A percentile compares a stretch with the other conserved stretches of the same genome.
Conservation (phyloP, 1,284 basidiomycete species). For the Omphalotus olearius region DNA sequence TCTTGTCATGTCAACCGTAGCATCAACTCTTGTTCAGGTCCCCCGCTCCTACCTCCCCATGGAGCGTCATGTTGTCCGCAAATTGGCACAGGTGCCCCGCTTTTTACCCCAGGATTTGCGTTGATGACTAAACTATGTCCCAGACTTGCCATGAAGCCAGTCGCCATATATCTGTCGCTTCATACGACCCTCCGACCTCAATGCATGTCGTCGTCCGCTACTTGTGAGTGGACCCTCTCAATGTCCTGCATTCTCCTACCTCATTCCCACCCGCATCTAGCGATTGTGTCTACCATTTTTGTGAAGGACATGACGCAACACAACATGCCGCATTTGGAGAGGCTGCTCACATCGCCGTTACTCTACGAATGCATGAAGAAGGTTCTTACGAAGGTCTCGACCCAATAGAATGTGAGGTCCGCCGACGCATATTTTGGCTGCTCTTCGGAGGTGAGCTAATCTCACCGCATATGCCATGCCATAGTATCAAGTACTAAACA, state of each 20-base stretch:
- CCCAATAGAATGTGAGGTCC: slow-evolving; percentile 80
- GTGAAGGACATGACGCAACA: slow-evolving; percentile 83
- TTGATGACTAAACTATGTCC: slow-evolving; percentile 16
- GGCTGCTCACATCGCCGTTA: slow-evolving; percentile 76
- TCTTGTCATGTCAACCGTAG: slow-evolving; percentile 80
- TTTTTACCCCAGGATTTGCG: slow-evolving; percentile 1
- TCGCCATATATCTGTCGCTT: slow-evolving; percentile 69
- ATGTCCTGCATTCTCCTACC: not conserved
- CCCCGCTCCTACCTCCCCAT: slow-evolving; percentile 79
- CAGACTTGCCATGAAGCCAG: slow-evolving; percentile 77
- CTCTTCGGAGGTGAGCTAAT: slow-evolving; percentile 67
- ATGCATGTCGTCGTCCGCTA: slow-evolving; percentile 81
- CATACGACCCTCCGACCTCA: slow-evolving; percentile 78
- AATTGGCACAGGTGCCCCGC: slow-evolving; percentile 54
- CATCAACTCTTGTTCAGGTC: slow-evolving; percentile 79
- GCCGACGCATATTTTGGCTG: slow-evolving; percentile 81
- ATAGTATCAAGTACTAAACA: slow-evolving; percentile 7
- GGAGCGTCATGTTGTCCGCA: slow-evolving; percentile 72
- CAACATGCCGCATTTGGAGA: slow-evolving; percentile 82
- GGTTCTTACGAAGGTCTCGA: slow-evolving; percentile 74
- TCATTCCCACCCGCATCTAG: slow-evolving; percentile 30
- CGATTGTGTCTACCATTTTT: slow-evolving; percentile 80
- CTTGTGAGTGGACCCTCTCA: slow-evolving; percentile 49
- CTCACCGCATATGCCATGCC: slow-evolving; percentile 2
- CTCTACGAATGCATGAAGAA: slow-evolving; percentile 81